Conservation (phyloP, 1,284 basidiomycete species). For the Austroboletus niveus region DNA sequence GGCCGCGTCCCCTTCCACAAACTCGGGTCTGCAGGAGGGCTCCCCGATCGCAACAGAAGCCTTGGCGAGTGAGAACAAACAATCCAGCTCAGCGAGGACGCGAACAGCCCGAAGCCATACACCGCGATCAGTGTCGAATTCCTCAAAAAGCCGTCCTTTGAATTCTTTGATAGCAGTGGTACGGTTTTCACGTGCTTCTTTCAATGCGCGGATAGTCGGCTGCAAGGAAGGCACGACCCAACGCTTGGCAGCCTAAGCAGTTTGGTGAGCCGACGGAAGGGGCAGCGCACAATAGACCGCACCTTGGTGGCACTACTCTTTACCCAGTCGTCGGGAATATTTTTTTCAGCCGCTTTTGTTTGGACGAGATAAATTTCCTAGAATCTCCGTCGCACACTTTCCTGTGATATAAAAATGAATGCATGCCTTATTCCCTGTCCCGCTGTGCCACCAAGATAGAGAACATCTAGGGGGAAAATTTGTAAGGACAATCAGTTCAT, state of each 20-base stretch:
- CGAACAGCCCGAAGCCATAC: conserved; percentile 78
- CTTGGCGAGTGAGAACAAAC: conserved; percentile 90
- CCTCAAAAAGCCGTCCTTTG: conserved; percentile 74
- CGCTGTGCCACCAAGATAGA: conserved; percentile 82
- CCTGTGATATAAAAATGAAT: not conserved
- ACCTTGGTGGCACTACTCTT: conserved; percentile 85
- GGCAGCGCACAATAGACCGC: not conserved
- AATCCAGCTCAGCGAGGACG: conserved; percentile 87
- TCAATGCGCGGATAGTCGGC: conserved; percentile 72
- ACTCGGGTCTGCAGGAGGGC: conserved; percentile 87
- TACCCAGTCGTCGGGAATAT: conserved; percentile 81
- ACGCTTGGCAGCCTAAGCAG: conserved; percentile 60
- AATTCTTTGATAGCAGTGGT: conserved; percentile 79
- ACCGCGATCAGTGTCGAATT: conserved; percentile 84
- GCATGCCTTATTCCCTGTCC: conserved; percentile 72
- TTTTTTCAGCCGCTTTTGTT: conserved; percentile 55
- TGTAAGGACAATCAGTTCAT: conserved; percentile 4
- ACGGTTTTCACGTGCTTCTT: conserved; percentile 90
- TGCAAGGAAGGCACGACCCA: conserved; percentile 77
- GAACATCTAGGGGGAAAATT: conserved; percentile 40
- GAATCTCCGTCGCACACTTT: conserved; percentile 4
- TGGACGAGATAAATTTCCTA: conserved; percentile 90
- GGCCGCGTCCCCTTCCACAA: conserved; percentile 79
- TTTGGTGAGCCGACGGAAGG: conserved; percentile 4
- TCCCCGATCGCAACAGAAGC: conserved; percentile 88